phyloP scores from a whole-genome alignment of 768 basidiomycete species.

The Tylopilus vinaceipallidus region DNA sequence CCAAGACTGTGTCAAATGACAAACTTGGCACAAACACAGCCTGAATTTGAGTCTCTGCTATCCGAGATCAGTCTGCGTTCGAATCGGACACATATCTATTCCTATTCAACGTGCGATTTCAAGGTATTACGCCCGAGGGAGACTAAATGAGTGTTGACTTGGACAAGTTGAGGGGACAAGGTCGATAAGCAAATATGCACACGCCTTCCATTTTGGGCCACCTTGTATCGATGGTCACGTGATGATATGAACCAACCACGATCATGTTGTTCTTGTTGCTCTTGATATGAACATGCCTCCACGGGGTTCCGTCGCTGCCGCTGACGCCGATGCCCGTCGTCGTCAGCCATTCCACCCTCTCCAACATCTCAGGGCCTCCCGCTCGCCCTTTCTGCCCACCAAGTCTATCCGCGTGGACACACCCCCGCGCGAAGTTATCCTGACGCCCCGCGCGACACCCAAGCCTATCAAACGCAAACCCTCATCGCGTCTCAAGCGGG shows the following conservation, averaged over 20 bases:
- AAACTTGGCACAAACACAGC: no score
- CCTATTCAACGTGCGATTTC: no score
- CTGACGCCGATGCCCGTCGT: conserved; percentile 1
- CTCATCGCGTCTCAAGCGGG: conserved; percentile 22
- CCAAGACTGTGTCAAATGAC: no score
- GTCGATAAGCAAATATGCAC: no score
- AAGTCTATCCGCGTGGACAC: conserved; percentile 35
- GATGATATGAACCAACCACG: conserved; percentile 6
- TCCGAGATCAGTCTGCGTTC: no score
- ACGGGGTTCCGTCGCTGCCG: conserved; percentile 11
- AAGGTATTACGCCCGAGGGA: no score
- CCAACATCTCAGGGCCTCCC: conserved; percentile 6
- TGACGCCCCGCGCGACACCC: conserved; percentile 29
- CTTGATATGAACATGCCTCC: conserved; percentile 20
- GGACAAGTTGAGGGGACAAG: no score
- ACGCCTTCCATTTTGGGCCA: no score
- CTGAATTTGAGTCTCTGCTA: no score
- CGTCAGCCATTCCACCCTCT: conserved; percentile 22
- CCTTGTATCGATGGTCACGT: conserved; percentile 10
- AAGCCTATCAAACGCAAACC: conserved; percentile 41
- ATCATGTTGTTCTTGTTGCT: conserved; percentile 3
- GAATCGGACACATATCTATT: no score
- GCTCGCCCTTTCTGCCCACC: conserved; percentile 46
- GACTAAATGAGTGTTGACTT: no score
- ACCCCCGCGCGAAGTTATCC: conserved; percentile 64